Conservation (phyloP, 352 stramenopile species). For the Pythium dissimile region DNA sequence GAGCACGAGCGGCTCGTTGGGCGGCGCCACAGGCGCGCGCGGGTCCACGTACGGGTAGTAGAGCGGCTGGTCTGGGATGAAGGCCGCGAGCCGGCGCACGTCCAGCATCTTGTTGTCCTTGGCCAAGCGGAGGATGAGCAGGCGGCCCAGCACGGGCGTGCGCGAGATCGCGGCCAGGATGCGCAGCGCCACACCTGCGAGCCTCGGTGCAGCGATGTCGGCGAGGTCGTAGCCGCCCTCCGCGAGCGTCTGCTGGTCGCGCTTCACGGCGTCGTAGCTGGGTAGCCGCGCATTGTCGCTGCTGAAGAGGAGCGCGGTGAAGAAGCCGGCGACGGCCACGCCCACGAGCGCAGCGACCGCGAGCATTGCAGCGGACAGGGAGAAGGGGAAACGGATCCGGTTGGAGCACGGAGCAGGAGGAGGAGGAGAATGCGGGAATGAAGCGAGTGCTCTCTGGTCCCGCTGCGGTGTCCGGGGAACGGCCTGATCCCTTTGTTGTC, state of each 20-base stretch:
- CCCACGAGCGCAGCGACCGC: conserved; percentile 31
- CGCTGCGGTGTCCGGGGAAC: no score
- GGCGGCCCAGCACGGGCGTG: conserved; percentile 41
- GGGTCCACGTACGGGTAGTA: conserved; percentile 79
- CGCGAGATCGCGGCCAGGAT: conserved; percentile 26
- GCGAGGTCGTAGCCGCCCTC: conserved; percentile 47
- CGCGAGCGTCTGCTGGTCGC: conserved; percentile 25
- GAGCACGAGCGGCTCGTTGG: conserved; percentile 15
- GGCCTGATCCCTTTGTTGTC: no score
- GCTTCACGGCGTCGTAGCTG: conserved; percentile 29
- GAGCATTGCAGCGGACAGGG: conserved; percentile 28
- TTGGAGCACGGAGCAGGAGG: neutral
- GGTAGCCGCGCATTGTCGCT: conserved; percentile 45
- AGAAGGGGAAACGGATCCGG: neutral
- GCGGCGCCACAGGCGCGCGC: neutral
- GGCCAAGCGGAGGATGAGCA: conserved; percentile 42
- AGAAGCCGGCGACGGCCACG: conserved; percentile 34
- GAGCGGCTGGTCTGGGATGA: conserved; percentile 64
- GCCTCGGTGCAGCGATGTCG: conserved; percentile 39
- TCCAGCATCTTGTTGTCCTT: conserved; percentile 64
- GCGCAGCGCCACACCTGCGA: conserved; percentile 48
- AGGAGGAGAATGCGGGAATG: no score
- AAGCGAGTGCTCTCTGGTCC: no score
- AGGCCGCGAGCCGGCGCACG: conserved; percentile 50
- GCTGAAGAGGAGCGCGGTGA: conserved; percentile 45